Evolutionary conservation across 495 filamentous ascomycete genomes (phyloP).

Genomic region (Hamigera avellanea): DNA sequence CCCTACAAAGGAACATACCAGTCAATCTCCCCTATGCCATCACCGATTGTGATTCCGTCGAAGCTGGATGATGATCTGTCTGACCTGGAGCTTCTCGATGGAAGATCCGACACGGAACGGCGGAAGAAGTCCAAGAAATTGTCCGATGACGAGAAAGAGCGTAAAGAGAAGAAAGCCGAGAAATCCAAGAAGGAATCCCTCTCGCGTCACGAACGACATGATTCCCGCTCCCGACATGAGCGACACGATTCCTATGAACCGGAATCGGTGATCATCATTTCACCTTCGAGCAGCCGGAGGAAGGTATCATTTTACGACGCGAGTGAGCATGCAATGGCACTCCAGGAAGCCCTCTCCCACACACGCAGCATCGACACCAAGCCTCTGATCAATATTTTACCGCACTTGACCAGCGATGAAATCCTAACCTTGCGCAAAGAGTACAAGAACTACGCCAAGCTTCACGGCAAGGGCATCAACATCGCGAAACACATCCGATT

Average conservation of each 20-base stretch:
- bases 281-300: conserved; percentile 24
- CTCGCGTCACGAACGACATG: background rate
- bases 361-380: conserved; percentile 53
- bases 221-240: conserved; percentile 5
- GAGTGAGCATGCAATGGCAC: conserved; percentile 57
- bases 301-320: conserved; percentile 63
- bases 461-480: conserved; percentile 76
- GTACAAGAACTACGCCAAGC: conserved; percentile 83
- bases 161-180: conserved; percentile 10
- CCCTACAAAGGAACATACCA: conserved; percentile 93
- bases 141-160: conserved; percentile 1
- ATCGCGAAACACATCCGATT: conserved; percentile 90
- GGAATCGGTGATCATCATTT: conserved; percentile 19
- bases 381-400: conserved; percentile 72
- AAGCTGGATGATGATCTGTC: conserved; percentile 38
- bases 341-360: conserved; percentile 65
- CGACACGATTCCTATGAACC: conserved; percentile 13
- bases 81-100: conserved; percentile 34
- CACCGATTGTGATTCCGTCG: conserved; percentile 44
- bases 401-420: conserved; percentile 72
- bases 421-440: conserved; percentile 71
- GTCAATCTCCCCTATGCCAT: conserved; percentile 89
- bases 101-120: conserved; percentile 22
- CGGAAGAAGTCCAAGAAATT: conserved; percentile 12
- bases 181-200: background rate